These are phyloP conservation scores for Rhodocollybia butyracea DNA, from an alignment of 768 basidiomycete genomes.

Conservation along the genomic window DNA sequence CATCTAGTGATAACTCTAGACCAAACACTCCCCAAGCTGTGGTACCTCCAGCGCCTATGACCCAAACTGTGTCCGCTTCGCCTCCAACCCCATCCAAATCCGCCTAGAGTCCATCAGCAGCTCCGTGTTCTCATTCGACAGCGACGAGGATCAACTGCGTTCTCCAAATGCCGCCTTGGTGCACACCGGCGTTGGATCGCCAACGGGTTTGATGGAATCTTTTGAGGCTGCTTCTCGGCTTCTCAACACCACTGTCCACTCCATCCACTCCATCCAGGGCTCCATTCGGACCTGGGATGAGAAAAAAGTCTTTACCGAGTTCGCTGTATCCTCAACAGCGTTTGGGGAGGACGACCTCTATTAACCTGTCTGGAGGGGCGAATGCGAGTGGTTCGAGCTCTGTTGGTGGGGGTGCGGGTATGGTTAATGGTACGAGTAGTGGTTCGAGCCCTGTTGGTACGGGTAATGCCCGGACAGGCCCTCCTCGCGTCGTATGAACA, in stretches of 20 bases:
- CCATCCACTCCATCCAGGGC: neutral
- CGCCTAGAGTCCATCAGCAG: neutral
- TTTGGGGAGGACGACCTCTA: neutral
- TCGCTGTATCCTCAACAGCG: slow-evolving; percentile 5
- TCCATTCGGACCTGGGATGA: neutral
- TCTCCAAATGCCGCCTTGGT: neutral
- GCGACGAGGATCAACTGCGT: neutral
- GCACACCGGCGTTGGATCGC: too few species aligned
- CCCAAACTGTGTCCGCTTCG: slow-evolving; percentile 1
- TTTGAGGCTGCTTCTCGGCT: neutral
- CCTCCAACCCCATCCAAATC: neutral
- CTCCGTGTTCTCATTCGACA: neutral
- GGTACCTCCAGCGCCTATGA: neutral
- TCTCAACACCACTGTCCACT: too few species aligned
- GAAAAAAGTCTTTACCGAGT: slow-evolving; percentile 3
- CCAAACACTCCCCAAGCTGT: neutral
- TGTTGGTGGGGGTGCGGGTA: too few species aligned
- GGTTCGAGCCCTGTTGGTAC: too few species aligned
- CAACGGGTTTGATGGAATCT: too few species aligned
- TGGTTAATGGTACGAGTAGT: too few species aligned
- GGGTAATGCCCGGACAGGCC: too few species aligned
- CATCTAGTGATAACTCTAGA: neutral
- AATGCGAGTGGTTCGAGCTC: too few species aligned
- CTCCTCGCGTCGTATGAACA: too few species aligned
- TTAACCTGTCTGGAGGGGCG: neutral